These are phyloP conservation scores for Balakata baccata DNA, from an alignment of 345 rosid species.

Conservation along the genomic window DNA sequence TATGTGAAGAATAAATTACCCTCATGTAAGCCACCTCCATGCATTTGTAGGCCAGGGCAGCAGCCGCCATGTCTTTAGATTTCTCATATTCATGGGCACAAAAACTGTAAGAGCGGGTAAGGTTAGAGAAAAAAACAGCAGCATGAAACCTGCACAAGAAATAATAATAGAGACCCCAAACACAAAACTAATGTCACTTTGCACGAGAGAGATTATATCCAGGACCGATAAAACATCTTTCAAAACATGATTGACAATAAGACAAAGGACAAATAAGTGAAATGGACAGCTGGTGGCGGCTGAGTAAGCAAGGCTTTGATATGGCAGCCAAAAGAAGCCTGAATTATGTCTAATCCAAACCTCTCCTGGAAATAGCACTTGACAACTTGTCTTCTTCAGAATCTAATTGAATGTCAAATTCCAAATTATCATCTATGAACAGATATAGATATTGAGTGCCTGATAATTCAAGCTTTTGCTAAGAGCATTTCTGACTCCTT, in stretches of 20 bases:
- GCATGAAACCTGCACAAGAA: neutral
- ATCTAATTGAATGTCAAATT: neutral
- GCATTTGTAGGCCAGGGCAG: conserved; percentile 97
- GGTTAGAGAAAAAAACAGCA: neutral
- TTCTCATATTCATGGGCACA: conserved; percentile 96
- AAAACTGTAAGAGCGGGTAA: conserved; percentile 46
- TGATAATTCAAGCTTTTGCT: neutral
- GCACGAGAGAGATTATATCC: neutral
- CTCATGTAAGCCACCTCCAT: conserved; percentile 95
- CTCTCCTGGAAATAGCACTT: neutral
- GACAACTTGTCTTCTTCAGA: neutral
- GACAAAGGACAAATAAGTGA: neutral
- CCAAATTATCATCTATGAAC: neutral
- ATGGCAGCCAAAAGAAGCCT: neutral
- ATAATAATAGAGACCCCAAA: neutral
- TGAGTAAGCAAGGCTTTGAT: neutral
- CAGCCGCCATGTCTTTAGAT: conserved; percentile 79
- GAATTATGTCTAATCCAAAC: neutral
- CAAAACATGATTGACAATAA: neutral
- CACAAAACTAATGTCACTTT: neutral
- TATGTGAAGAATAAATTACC: conserved; percentile 66
- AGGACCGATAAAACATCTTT: neutral
- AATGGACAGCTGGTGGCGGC: neutral
- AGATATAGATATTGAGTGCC: neutral
- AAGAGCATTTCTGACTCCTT: neutral